Evolutionary conservation across 805 yeast genomes (phyloP).

Genomic region (Wickerhamiella occidentalis): DNA sequence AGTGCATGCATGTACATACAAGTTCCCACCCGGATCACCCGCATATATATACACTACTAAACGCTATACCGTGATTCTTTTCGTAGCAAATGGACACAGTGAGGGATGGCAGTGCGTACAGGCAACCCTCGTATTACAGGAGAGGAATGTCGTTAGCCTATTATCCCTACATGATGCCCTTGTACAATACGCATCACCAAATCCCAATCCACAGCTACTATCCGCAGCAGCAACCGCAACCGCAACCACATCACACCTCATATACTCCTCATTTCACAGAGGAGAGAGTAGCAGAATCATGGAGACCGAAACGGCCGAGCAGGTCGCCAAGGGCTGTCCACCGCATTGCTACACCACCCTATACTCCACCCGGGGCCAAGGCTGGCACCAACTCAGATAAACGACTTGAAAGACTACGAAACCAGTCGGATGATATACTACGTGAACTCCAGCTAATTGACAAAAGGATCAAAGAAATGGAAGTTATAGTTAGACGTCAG

Average conservation of each 20-base stretch:
- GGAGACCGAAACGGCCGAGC: not conserved
- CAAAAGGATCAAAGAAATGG: not conserved
- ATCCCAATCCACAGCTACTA: not conserved
- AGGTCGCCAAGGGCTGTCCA: not conserved
- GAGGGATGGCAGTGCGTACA: not conserved
- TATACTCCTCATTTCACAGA: constrained; percentile 1
- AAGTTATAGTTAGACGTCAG: not conserved
- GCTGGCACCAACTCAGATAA: not conserved
- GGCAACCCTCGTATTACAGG: not conserved
- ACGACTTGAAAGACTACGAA: not conserved
- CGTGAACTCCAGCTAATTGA: not conserved
- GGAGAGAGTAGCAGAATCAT: not conserved
- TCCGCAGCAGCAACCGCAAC: not conserved
- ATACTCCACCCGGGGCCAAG: constrained; percentile 2
- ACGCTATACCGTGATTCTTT: too few species aligned
- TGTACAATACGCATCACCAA: not conserved
- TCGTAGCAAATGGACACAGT: not conserved
- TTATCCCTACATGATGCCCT: not conserved
- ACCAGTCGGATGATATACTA: not conserved
- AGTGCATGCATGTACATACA: not conserved
- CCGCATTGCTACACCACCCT: constrained; percentile 6
- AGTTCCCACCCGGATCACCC: constrained; percentile 5
- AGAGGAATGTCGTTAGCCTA: not conserved
- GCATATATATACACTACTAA: not conserved
- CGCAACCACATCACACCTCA: not conserved